Percentiles rank a stretch among this genome's conserved stretches.
Conservation (phyloP, 352 stramenopile genomes). For the Pythium apleroticum region DNA sequence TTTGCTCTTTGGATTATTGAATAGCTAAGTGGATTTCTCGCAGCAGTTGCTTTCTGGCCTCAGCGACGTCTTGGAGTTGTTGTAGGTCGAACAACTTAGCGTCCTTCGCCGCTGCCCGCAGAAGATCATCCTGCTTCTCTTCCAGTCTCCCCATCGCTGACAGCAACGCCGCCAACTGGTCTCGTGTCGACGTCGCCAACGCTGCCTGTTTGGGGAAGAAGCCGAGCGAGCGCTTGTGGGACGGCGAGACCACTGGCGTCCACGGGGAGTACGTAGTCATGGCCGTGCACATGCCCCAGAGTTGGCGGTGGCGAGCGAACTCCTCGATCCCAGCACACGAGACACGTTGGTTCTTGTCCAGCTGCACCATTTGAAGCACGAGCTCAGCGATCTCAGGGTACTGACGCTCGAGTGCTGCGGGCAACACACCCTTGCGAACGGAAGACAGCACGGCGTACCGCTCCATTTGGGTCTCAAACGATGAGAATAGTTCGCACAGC, state of each 20-base stretch:
- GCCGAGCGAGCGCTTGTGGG: background rate
- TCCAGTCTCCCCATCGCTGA: slow-evolving; percentile 7
- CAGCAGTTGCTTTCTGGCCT: slow-evolving; percentile 3
- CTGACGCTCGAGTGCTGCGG: slow-evolving; percentile 26
- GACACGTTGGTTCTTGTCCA: slow-evolving; percentile 38
- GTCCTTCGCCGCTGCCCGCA: slow-evolving; percentile 5
- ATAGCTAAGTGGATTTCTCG: slow-evolving; percentile 4
- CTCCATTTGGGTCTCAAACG: slow-evolving; percentile 82
- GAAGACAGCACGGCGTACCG: slow-evolving; percentile 56
- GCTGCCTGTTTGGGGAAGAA: background rate
- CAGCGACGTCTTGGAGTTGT: slow-evolving; percentile 1
- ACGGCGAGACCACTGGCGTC: background rate
- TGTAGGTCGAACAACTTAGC: background rate
- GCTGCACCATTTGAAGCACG: slow-evolving; percentile 51
- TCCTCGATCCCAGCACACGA: slow-evolving; percentile 55
- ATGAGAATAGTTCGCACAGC: slow-evolving; percentile 73
- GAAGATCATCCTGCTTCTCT: slow-evolving; percentile 8
- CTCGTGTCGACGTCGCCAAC: background rate
- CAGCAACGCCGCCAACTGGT: background rate
- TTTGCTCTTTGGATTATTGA: background rate
- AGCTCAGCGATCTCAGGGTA: slow-evolving; percentile 49
- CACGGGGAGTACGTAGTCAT: slow-evolving; percentile 1
- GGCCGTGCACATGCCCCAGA: slow-evolving; percentile 15
- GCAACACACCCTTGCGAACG: slow-evolving; percentile 42
- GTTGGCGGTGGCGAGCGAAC: slow-evolving; percentile 4